Base-by-base conservation (phyloP, 768 basidiomycete species). In the Hemileccinum impolitum region DNA sequence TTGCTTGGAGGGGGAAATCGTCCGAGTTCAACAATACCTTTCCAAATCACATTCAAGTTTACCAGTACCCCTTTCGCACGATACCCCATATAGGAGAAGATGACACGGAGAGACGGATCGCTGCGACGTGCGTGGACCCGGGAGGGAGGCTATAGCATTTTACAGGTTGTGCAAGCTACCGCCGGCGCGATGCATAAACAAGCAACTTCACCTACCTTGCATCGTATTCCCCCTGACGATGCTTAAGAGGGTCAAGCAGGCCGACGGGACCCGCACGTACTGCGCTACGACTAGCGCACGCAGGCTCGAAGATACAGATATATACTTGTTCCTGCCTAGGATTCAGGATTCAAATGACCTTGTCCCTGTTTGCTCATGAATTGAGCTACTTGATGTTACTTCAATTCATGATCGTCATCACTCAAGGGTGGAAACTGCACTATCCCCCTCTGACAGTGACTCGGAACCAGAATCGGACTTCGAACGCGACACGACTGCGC, bases 21-120 rank as follows among this genome's bases (percentile, higher is more conserved):
- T 62, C 57, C 46, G 14, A 44, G 40, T 62, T 54, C 51, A 62
- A 62, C 35, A 62, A 54, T 3, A 23, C 57, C 13, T 54, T 62
- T 48, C 60, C 60, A 4, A 43, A 51, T 17, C 43, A 52, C 10
- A 50, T 62, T 38, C 37, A 19, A 4, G 60, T 51, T 14, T 61
- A 61, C 15, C 43, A 47, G 34, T 37, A 36, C 5, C 23, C 47
- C 0, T 19, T 23, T 9, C 42, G 0, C 3, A 61, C 38, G 10
- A 17, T 56, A 10, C n/a, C 47, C 1, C 36, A n/a, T 32, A 26
- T 64, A 18, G 44, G 13, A 14, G 37, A 26, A 32, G 51, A 39
- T 4, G 48, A 43, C 4, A 51, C 52, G 53, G 53, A 49, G 37
- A 49, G 13, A 25, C 42, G 1, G 39, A 28, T 39, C 14, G 8